Conservation (phyloP, 1,284 basidiomycete genomes). For the Naganishia liquefaciens region DNA sequence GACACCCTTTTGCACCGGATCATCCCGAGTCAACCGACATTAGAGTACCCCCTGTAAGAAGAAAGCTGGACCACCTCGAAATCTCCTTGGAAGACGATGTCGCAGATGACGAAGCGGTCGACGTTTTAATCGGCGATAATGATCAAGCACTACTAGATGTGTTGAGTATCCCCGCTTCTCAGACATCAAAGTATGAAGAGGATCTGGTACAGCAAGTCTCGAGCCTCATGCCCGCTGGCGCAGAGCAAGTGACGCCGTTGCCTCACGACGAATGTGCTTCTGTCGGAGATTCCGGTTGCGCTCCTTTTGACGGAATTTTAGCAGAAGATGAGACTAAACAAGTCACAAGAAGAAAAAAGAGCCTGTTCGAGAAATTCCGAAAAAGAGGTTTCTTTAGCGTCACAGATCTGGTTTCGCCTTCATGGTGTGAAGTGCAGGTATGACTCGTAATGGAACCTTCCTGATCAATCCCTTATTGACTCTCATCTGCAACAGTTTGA, state of each 20-base stretch:
- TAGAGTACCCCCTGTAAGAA: conserved; percentile 5
- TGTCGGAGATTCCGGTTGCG: neutral
- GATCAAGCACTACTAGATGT: conserved; percentile 9
- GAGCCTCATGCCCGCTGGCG: conserved; percentile 1
- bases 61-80: conserved; percentile 17
- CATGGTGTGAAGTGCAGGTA: conserved; percentile 62
- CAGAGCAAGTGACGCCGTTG: neutral
- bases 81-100: conserved; percentile 1
- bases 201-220: conserved; percentile 29
- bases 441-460: neutral
- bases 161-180: conserved; percentile 6
- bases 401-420: conserved; percentile 58
- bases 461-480: neutral
- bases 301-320: neutral
- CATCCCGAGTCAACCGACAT: neutral
- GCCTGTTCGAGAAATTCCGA: conserved; percentile 39
- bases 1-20: neutral
- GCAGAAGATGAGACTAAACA: neutral
- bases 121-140: neutral
- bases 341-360: conserved; percentile 8
- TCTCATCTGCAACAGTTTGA: neutral
- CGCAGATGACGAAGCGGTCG: conserved; percentile 9
- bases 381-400: conserved; percentile 53
- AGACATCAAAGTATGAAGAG: conserved; percentile 27
- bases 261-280: neutral